phyloP scores from a whole-genome alignment of 768 basidiomycete genomes.

The Tephrocybe rancida region DNA sequence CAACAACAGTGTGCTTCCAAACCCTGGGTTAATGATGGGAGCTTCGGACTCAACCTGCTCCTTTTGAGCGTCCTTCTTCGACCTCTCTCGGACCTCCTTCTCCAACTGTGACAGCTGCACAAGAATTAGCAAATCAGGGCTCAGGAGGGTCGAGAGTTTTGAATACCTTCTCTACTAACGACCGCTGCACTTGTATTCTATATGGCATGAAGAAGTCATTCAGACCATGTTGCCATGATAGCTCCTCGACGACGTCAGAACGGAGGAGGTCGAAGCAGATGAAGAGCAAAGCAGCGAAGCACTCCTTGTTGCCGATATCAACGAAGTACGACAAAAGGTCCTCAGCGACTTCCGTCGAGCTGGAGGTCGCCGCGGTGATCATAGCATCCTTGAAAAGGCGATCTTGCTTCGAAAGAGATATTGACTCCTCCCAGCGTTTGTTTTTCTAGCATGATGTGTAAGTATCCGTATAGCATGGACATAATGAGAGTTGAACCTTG shows the following conservation, averaged over 20 bases:
- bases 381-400: slow-evolving; percentile 97
- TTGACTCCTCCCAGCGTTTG: slow-evolving; percentile 93
- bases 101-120: slow-evolving; percentile 73
- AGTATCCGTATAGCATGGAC: background rate
- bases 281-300: slow-evolving; percentile 89
- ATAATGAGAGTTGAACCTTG: slow-evolving; percentile 57
- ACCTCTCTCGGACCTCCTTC: slow-evolving; percentile 86
- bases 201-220: slow-evolving; percentile 99
- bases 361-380: slow-evolving; percentile 86
- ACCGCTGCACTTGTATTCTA: slow-evolving; percentile 84
- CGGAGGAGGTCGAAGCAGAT: slow-evolving; percentile 96
- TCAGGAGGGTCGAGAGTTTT: background rate
- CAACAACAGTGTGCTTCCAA: slow-evolving; percentile 60
- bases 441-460: slow-evolving; percentile 69
- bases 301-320: slow-evolving; percentile 98
- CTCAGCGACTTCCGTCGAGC: slow-evolving; percentile 87
- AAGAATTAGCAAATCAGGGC: background rate
- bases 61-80: slow-evolving; percentile 85
- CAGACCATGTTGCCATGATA: slow-evolving; percentile 95
- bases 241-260: slow-evolving; percentile 89
- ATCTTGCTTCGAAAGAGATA: slow-evolving; percentile 93
- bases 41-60: slow-evolving; percentile 87
- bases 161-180: slow-evolving; percentile 72
- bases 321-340: slow-evolving; percentile 96
- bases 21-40: slow-evolving; percentile 84